phyloP scores from a whole-genome alignment of 768 basidiomycete genomes.

The Stropharia rugosoannulata region DNA sequence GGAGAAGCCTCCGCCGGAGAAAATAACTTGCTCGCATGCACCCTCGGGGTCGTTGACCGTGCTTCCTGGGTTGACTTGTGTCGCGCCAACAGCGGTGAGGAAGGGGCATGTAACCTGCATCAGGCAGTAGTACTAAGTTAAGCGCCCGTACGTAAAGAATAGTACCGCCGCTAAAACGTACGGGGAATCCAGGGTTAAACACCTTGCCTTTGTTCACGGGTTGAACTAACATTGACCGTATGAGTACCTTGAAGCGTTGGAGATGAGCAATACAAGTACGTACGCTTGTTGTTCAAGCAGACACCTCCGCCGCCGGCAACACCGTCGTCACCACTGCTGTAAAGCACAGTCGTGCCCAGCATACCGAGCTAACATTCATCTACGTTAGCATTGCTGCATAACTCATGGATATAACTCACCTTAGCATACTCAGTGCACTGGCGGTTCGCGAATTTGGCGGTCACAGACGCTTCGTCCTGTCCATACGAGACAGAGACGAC shows the following conservation, averaged over 20 bases:
- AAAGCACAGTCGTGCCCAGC: constrained; percentile 35
- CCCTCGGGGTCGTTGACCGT: constrained; percentile 42
- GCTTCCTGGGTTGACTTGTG: constrained; percentile 43
- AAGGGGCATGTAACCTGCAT: constrained; percentile 43
- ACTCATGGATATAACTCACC: neutral
- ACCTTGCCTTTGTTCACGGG: constrained; percentile 17
- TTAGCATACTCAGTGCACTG: constrained; percentile 38
- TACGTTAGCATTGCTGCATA: constrained; percentile 15
- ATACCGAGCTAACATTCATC: constrained; percentile 27
- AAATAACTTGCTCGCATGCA: constrained; percentile 45
- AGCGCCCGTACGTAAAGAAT: neutral
- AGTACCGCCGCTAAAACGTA: neutral
- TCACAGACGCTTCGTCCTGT: constrained; percentile 30
- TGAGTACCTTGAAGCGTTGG: neutral
- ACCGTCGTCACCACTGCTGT: constrained; percentile 35
- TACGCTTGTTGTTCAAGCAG: constrained; percentile 44
- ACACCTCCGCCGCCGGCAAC: constrained; percentile 32
- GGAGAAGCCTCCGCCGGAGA: constrained; percentile 53
- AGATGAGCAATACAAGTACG: neutral
- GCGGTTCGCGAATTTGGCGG: constrained; percentile 27
- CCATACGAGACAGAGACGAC: constrained; percentile 35
- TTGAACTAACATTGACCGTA: constrained; percentile 10
- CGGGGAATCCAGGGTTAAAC: constrained; percentile 27
- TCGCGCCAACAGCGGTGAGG: constrained; percentile 50
- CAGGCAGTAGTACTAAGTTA: neutral